These are phyloP conservation scores for Verticillium nubilum DNA, from an alignment of 2,329 filamentous ascomycete species.

Conservation along the genomic window DNA sequence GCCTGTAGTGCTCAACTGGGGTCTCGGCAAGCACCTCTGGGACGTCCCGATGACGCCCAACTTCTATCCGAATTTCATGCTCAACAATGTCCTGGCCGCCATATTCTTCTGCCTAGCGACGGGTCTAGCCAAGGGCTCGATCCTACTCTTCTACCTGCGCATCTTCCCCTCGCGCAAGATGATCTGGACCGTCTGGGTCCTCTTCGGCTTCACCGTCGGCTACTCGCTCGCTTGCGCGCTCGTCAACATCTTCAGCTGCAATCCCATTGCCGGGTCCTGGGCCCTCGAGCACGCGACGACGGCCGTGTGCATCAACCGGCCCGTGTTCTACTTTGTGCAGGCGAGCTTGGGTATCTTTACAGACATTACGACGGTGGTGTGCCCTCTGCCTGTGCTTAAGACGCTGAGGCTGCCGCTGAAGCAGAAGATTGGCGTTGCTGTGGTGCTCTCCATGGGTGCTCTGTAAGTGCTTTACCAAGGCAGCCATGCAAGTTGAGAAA, in stretches of 20 bases:
- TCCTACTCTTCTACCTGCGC: constrained; percentile 19
- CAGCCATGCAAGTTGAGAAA: background rate
- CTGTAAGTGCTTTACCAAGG: background rate
- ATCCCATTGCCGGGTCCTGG: constrained; percentile 18
- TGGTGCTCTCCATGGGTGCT: constrained; percentile 29
- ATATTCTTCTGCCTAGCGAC: constrained; percentile 14
- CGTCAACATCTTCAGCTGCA: constrained; percentile 20
- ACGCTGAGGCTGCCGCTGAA: constrained; percentile 32
- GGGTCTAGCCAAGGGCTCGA: constrained; percentile 18
- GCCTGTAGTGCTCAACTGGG: constrained; percentile 13
- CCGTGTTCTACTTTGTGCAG: constrained; percentile 20
- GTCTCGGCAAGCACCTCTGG: constrained; percentile 15
- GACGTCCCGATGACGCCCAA: constrained; percentile 10
- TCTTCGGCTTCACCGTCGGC: constrained; percentile 16
- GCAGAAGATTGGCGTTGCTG: constrained; percentile 35
- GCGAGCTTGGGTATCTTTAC: constrained; percentile 18
- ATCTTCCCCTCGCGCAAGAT: constrained; percentile 18
- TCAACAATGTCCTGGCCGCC: constrained; percentile 13
- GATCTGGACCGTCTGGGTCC: constrained; percentile 13
- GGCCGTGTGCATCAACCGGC: constrained; percentile 18
- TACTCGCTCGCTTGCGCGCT: constrained; percentile 17
- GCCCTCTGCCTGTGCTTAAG: constrained; percentile 37
- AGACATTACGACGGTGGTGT: constrained; percentile 17
- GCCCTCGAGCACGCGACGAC: constrained; percentile 13
- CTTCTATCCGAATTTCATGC: constrained; percentile 5